Percentiles rank a stretch among this genome's conserved stretches.
phyloP scores from a whole-genome alignment of 768 basidiomycete species.

The Phylloporus rhodoxanthus region DNA sequence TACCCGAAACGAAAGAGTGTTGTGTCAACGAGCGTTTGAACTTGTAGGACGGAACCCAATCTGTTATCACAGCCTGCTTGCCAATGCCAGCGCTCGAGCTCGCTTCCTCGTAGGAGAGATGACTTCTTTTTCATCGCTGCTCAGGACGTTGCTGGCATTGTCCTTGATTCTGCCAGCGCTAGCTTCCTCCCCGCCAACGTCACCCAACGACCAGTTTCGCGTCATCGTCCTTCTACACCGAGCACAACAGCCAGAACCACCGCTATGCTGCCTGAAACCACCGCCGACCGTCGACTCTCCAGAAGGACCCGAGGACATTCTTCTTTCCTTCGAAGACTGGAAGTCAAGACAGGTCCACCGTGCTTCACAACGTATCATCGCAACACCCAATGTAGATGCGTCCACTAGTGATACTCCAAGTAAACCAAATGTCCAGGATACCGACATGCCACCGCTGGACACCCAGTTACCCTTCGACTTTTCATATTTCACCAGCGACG shows the following conservation, averaged over 20 bases:
- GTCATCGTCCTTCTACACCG: slow-evolving; percentile 47
- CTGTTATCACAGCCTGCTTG: neutral
- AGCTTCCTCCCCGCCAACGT: slow-evolving; percentile 30
- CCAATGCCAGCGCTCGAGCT: slow-evolving; percentile 6
- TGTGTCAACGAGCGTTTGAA: too few relatives aligned
- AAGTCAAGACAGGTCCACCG: slow-evolving; percentile 59
- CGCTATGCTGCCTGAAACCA: slow-evolving; percentile 66
- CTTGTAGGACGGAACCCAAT: too few relatives aligned
- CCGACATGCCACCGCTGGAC: slow-evolving; percentile 6
- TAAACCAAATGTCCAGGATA: neutral
- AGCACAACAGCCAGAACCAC: slow-evolving; percentile 42
- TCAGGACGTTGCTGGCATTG: slow-evolving; percentile 23
- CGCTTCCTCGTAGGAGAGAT: slow-evolving; percentile 5
- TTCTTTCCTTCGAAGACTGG: slow-evolving; percentile 87
- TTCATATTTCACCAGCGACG: slow-evolving; percentile 9
- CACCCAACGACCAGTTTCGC: slow-evolving; percentile 56
- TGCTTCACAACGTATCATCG: slow-evolving; percentile 27
- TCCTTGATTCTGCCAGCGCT: slow-evolving; percentile 34
- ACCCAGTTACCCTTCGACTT: slow-evolving; percentile 13
- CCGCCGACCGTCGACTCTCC: slow-evolving; percentile 31
- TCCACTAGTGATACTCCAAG: neutral
- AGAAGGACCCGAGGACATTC: slow-evolving; percentile 50
- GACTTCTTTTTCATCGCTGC: slow-evolving; percentile 6
- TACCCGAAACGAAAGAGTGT: neutral
- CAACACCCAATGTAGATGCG: slow-evolving; percentile 2